Evolutionary conservation across 2,329 filamentous ascomycete species (phyloP), one percentile per base, ranked within the genome.

Genomic region (Ophiostoma angusticollis): DNA sequence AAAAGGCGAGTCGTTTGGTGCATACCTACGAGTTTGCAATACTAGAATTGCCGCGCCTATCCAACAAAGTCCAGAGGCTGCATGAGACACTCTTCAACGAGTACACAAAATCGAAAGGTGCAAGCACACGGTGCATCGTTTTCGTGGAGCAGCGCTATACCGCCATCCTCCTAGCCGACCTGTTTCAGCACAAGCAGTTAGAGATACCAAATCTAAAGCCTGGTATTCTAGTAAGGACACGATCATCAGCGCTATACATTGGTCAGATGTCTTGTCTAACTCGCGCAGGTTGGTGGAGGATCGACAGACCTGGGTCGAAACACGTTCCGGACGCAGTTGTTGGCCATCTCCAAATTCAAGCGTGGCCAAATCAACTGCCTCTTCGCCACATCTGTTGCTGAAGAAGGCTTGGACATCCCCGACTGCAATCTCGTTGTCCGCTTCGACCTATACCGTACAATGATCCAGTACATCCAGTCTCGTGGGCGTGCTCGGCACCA

Each of bases 401-500:
- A 81, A 49, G 77, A 81, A 52, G 77, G 77, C 1, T 67, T 81
- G 11, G 77, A 81, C 48, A 71, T 81, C 34, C 76, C 77, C 0
- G 73, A 78, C 40, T 81, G 77, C 54, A 79, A 80, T 46, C 54
- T 79, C 1, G 64, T 81, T 22, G 65, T 82, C 43, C 62, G 87
- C 2, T 98, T 95, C 51, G 85, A 96, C 53, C 70, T 93, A 3
- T 94, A 86, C 58, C 68, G 71, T 9, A 95, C 89, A 0, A 77
- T 94, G 57, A 96, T 96, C 37, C 84, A 93, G 52, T 96, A 95
- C 54, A 78, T 96, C 16, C 91, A 98, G 56, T 95, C 87, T 12
- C 74, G 85, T 45, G 91, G 91, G 0, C 74, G 91, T 39, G 91
- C 91, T 11, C 73, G 91, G 28, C 81, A 85, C 50, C 58, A 62